Evolutionary conservation across 352 stramenopile genomes (phyloP).

Genomic region (Globisporangium okanoganense): DNA sequence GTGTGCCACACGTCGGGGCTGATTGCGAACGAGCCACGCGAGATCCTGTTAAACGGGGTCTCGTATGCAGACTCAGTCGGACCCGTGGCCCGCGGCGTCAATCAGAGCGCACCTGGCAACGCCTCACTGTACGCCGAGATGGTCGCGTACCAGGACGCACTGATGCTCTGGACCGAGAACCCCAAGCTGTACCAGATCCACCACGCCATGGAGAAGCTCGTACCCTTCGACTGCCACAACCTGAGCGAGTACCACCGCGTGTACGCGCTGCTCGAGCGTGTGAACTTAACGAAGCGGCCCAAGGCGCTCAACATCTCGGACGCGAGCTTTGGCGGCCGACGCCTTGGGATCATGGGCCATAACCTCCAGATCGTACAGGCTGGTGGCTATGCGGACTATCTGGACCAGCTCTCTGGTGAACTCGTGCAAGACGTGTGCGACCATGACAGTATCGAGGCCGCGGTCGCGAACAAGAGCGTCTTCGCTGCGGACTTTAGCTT

Average conservation of each 20-base stretch:
- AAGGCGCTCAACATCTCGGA: slow-evolving; percentile 31
- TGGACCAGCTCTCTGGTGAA: slow-evolving; percentile 11
- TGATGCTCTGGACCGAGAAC: neutral
- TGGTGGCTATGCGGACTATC: no score
- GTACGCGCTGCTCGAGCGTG: neutral
- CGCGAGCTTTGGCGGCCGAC: slow-evolving; percentile 30
- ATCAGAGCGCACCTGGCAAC: neutral
- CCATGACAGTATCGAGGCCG: slow-evolving; percentile 9
- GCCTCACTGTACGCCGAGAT: neutral
- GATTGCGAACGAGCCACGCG: neutral
- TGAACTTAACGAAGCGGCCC: slow-evolving; percentile 1
- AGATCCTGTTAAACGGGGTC: neutral
- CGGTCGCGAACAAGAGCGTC: slow-evolving; percentile 17
- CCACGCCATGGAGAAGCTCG: neutral
- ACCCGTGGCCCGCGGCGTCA: neutral
- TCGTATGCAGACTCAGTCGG: neutral
- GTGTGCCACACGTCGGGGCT: neutral
- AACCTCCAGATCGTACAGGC: no score
- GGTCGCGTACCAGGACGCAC: neutral
- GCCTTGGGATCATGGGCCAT: slow-evolving; percentile 29
- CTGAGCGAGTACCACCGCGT: neutral
- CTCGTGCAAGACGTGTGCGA: slow-evolving; percentile 18
- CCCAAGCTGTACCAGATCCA: neutral
- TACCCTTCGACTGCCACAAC: neutral
- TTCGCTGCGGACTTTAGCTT: slow-evolving; percentile 33